A percentile compares a stretch with the other conserved stretches of the same genome.
phyloP scores from a whole-genome alignment of 2,329 filamentous ascomycete species.

The Trichophyton simii region DNA sequence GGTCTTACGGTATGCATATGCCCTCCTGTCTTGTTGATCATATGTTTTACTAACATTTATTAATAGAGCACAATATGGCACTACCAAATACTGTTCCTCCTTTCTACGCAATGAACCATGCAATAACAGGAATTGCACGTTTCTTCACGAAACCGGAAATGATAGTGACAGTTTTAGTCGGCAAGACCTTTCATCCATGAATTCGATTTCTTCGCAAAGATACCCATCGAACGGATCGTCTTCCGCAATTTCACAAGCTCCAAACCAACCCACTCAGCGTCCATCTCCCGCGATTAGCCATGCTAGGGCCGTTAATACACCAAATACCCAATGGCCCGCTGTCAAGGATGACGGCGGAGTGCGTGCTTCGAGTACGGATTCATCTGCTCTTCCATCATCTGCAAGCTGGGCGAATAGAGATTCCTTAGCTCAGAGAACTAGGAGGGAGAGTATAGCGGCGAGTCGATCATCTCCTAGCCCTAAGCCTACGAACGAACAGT shows the following conservation, averaged over 20 bases:
- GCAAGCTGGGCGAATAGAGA: constrained; percentile 79
- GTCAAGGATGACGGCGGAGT: constrained; percentile 53
- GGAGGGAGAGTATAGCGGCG: constrained; percentile 62
- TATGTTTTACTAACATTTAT: neutral
- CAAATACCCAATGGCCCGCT: constrained; percentile 58
- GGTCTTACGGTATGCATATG: constrained; percentile 58
- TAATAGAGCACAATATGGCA: constrained; percentile 59
- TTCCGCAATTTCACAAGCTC: constrained; percentile 18
- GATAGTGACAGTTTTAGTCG: constrained; percentile 94
- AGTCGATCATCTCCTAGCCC: constrained; percentile 75
- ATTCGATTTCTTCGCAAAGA: constrained; percentile 69
- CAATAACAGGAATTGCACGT: constrained; percentile 94
- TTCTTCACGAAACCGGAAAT: constrained; percentile 94
- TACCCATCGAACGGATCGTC: constrained; percentile 26
- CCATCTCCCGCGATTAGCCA: constrained; percentile 36
- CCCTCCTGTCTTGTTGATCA: neutral
- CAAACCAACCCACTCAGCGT: constrained; percentile 24
- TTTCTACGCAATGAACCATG: constrained; percentile 91
- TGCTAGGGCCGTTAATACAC: constrained; percentile 40
- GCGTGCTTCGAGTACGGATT: constrained; percentile 52
- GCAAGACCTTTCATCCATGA: constrained; percentile 88
- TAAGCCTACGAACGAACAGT: constrained; percentile 41
- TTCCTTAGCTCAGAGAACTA: constrained; percentile 51
- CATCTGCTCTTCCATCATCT: constrained; percentile 80
- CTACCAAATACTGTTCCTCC: constrained; percentile 96